These are phyloP conservation scores for Scytalidium lignicola DNA, from an alignment of 2,329 filamentous ascomycete species.

Conservation along the genomic window DNA sequence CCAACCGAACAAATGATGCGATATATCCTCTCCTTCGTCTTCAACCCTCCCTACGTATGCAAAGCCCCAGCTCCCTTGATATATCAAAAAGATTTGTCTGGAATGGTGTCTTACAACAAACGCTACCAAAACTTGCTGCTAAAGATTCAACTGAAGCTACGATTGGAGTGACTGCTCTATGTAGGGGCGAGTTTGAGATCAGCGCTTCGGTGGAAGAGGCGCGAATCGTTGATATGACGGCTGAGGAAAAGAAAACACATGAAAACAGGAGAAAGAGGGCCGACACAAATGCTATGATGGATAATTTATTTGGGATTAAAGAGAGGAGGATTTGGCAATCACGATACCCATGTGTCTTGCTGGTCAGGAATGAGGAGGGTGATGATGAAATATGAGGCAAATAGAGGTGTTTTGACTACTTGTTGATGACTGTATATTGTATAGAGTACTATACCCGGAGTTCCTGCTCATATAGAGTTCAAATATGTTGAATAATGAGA, in stretches of 20 bases:
- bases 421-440: not conserved
- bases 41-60: conserved; percentile 70
- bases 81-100: conserved; percentile 77
- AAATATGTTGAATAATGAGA: not conserved
- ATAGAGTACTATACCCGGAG: not conserved
- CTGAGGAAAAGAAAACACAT: conserved; percentile 26
- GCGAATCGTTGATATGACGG: conserved; percentile 34
- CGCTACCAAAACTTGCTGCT: conserved; percentile 57
- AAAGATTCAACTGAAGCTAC: conserved; percentile 55
- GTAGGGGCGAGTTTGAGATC: conserved; percentile 77
- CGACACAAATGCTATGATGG: conserved; percentile 53
- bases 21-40: conserved; percentile 71
- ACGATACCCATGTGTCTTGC: conserved; percentile 49
- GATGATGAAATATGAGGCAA: conserved; percentile 9
- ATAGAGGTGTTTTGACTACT: not conserved
- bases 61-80: conserved; percentile 64
- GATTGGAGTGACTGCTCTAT: conserved; percentile 70
- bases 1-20: conserved; percentile 63
- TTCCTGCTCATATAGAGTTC: not conserved
- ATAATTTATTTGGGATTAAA: conserved; percentile 52
- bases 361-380: conserved; percentile 41
- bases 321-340: conserved; percentile 63
- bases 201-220: conserved; percentile 78
- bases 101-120: conserved; percentile 78
- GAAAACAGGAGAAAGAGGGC: conserved; percentile 34